Percentiles rank a stretch among this genome's conserved stretches.
phyloP scores from a whole-genome alignment of 2,329 filamentous ascomycete genomes.

The Saccharata proteae region DNA sequence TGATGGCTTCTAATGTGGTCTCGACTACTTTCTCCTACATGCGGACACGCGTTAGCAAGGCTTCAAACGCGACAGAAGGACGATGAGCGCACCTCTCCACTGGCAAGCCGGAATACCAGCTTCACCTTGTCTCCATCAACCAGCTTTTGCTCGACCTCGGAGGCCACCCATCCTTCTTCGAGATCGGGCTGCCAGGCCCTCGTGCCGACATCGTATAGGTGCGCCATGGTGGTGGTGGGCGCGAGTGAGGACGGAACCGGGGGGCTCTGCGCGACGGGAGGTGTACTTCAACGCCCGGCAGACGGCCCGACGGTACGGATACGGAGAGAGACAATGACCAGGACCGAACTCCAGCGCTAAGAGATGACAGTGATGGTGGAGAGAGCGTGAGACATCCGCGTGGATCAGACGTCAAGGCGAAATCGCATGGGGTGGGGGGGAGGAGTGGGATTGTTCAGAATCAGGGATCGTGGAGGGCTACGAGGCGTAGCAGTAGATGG shows the following conservation, averaged over 20 bases:
- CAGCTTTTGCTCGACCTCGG: constrained; percentile 79
- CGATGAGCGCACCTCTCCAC: constrained; percentile 62
- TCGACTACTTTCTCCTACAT: constrained; percentile 64
- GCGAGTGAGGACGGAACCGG: constrained; percentile 3
- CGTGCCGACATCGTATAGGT: constrained; percentile 91
- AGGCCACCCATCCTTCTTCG: constrained; percentile 94
- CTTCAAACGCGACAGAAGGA: not conserved
- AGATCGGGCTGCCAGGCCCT: constrained; percentile 96
- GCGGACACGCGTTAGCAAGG: constrained; percentile 1
- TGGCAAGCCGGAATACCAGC: constrained; percentile 79
- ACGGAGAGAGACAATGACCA: too few species aligned
- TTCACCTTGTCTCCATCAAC: constrained; percentile 75
- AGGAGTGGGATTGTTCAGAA: too few species aligned
- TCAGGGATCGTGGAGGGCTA: too few species aligned
- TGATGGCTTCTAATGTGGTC: constrained; percentile 63
- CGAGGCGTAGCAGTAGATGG: too few species aligned
- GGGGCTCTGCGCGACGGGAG: too few species aligned
- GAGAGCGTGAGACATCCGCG: too few species aligned
- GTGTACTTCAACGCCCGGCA: too few species aligned
- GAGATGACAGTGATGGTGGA: too few species aligned
- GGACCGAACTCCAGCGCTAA: too few species aligned
- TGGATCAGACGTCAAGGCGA: too few species aligned
- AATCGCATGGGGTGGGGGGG: too few species aligned
- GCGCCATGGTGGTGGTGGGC: constrained; percentile 53
- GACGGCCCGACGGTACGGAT: too few species aligned